phyloP scores from a whole-genome alignment of 257 asterid genomes.

The Euphrasia confusa region DNA sequence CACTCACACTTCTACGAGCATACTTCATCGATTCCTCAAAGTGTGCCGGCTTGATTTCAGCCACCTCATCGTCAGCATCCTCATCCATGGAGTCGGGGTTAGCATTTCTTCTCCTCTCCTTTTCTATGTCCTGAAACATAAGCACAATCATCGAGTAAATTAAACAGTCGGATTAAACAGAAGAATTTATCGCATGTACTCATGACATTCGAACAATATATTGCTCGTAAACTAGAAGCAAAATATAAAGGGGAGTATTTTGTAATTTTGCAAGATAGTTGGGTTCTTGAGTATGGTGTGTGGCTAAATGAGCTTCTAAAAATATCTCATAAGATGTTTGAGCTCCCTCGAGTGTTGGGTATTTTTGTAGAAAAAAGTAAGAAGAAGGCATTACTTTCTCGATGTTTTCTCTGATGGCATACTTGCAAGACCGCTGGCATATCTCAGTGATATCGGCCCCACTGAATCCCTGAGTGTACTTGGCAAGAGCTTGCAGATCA shows the following conservation, averaged over 20 bases:
- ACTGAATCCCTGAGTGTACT: constrained; percentile 59
- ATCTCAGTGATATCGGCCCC: constrained; percentile 65
- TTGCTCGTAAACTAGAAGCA: too few relatives aligned
- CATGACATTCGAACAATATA: neutral
- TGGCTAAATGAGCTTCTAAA: too few relatives aligned
- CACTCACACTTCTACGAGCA: constrained; percentile 62
- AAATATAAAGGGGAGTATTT: too few relatives aligned
- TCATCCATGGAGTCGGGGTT: constrained; percentile 63
- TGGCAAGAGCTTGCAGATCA: constrained; percentile 54
- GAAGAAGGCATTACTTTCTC: constrained; percentile 34
- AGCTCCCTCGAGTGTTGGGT: neutral
- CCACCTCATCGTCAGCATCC: constrained; percentile 45
- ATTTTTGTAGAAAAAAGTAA: neutral
- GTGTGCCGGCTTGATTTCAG: constrained; percentile 53
- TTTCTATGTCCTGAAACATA: constrained; percentile 1
- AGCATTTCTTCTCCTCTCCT: constrained; percentile 21
- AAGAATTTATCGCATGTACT: neutral
- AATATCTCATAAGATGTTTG: too few relatives aligned
- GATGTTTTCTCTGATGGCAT: constrained; percentile 55
- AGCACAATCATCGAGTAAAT: neutral
- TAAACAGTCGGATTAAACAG: neutral
- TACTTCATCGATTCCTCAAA: constrained; percentile 68
- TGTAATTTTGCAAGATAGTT: too few relatives aligned
- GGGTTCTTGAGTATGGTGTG: neutral
- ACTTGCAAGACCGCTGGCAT: constrained; percentile 61